phyloP scores from a whole-genome alignment of 2,329 filamentous ascomycete species.

The Amesomyces nigricolor region DNA sequence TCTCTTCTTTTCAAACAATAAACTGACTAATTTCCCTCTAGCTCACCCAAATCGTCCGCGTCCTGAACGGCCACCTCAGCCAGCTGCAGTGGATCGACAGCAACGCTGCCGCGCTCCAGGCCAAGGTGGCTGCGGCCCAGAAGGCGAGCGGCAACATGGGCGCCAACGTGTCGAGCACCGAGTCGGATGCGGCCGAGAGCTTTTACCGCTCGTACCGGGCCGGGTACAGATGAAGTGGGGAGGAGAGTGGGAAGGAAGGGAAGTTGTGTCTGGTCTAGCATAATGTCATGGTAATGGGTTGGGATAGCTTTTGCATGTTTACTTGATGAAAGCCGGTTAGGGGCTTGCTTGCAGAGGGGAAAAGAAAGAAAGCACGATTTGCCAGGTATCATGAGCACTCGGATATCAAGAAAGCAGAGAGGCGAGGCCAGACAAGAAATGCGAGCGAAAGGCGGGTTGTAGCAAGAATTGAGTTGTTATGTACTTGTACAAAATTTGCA shows the following conservation, averaged over 20 bases:
- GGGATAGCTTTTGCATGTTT: conserved; percentile 14
- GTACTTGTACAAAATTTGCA: conserved; percentile 19
- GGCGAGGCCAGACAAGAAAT: background rate
- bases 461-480: conserved; percentile 4
- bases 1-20: background rate
- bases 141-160: conserved; percentile 64
- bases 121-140: conserved; percentile 76
- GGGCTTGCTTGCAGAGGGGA: background rate
- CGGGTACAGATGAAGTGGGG: conserved; percentile 40
- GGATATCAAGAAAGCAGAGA: background rate
- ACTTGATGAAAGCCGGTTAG: background rate
- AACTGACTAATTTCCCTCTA: conserved; percentile 34
- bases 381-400: background rate
- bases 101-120: conserved; percentile 72
- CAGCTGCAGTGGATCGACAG: conserved; percentile 92
- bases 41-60: conserved; percentile 90
- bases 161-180: conserved; percentile 52
- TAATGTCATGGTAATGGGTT: conserved; percentile 11
- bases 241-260: background rate
- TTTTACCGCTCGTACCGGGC: conserved; percentile 89
- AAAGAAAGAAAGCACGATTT: background rate
- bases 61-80: conserved; percentile 86
- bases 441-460: background rate
- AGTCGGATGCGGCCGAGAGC: conserved; percentile 72
- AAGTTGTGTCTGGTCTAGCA: background rate